These are phyloP conservation scores for Prototheca cutis DNA, from an alignment of 163 green algal species.

Conservation along the genomic window DNA sequence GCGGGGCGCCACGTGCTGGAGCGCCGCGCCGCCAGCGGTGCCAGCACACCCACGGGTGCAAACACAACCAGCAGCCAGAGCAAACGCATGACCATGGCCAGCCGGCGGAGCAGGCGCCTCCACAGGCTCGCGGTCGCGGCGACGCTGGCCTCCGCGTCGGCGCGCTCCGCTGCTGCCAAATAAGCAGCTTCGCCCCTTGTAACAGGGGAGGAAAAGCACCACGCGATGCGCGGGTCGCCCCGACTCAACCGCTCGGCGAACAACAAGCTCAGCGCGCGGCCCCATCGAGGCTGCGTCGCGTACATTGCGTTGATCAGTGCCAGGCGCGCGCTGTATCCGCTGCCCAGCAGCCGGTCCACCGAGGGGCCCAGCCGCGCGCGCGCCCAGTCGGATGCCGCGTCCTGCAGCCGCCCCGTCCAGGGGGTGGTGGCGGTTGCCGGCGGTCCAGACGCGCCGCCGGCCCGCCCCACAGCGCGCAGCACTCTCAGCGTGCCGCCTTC, in stretches of 20 bases:
- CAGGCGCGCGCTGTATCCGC: constrained; percentile 15
- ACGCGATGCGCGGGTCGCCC: constrained; percentile 22
- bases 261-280: constrained; percentile 9
- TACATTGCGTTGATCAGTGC: constrained; percentile 25
- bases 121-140: background rate
- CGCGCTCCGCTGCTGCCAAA: background rate
- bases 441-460: no score
- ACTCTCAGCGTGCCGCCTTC: no score
- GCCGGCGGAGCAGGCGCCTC: background rate
- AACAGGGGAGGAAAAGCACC: constrained; percentile 27
- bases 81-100: background rate
- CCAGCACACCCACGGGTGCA: constrained; percentile 34
- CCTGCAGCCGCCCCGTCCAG: background rate
- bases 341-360: constrained; percentile 10
- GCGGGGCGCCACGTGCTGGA: constrained; percentile 23
- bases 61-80: constrained; percentile 50
- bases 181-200: constrained; percentile 5
- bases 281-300: constrained; percentile 8
- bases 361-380: background rate
- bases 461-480: no score
- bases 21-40: constrained; percentile 33
- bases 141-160: background rate
- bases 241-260: constrained; percentile 15
- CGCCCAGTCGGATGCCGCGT: background rate
- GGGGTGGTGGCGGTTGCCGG: background rate